These are phyloP conservation scores for Suhomyces ambrosiae DNA, from an alignment of 1,139 yeast genomes.

Conservation along the genomic window DNA sequence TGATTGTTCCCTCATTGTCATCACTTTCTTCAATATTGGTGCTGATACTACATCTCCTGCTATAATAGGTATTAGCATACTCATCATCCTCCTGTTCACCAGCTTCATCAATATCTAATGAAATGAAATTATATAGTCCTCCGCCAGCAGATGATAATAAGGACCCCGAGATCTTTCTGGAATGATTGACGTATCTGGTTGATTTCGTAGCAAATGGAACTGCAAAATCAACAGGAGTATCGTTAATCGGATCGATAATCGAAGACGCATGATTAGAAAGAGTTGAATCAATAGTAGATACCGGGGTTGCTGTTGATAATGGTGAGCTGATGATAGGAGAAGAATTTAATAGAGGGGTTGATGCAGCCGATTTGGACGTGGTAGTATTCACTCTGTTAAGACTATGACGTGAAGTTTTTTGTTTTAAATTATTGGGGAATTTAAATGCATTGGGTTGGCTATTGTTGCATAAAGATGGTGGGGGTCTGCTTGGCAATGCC, in stretches of 20 bases:
- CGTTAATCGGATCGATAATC: slow-evolving; percentile 44
- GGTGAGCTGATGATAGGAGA: slow-evolving; percentile 43
- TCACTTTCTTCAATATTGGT: slow-evolving; percentile 13
- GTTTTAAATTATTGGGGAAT: slow-evolving; percentile 24
- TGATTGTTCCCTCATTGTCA: slow-evolving; percentile 13
- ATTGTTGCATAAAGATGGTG: slow-evolving; percentile 4
- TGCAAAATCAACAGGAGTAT: slow-evolving; percentile 44
- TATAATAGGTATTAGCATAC: slow-evolving; percentile 7
- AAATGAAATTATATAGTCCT: slow-evolving; percentile 24
- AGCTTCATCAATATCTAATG: slow-evolving; percentile 32
- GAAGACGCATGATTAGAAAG: slow-evolving; percentile 23
- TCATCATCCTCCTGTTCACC: slow-evolving; percentile 30
- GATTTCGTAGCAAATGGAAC: slow-evolving; percentile 26
- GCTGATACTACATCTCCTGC: slow-evolving; percentile 9
- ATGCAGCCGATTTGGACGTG: slow-evolving; percentile 13
- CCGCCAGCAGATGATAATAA: slow-evolving; percentile 29
- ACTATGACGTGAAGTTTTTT: slow-evolving; percentile 21
- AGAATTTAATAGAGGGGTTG: slow-evolving; percentile 21
- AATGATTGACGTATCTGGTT: slow-evolving; percentile 18
- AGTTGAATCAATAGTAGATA: slow-evolving; percentile 31
- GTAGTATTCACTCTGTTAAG: slow-evolving; percentile 19
- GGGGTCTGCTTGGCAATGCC: slow-evolving; percentile 11
- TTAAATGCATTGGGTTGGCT: slow-evolving; percentile 18
- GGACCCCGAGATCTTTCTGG: slow-evolving; percentile 26
- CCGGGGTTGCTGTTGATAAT: slow-evolving; percentile 36